phyloP scores from a whole-genome alignment of 495 filamentous ascomycete genomes.

The Neurospora sp. region DNA sequence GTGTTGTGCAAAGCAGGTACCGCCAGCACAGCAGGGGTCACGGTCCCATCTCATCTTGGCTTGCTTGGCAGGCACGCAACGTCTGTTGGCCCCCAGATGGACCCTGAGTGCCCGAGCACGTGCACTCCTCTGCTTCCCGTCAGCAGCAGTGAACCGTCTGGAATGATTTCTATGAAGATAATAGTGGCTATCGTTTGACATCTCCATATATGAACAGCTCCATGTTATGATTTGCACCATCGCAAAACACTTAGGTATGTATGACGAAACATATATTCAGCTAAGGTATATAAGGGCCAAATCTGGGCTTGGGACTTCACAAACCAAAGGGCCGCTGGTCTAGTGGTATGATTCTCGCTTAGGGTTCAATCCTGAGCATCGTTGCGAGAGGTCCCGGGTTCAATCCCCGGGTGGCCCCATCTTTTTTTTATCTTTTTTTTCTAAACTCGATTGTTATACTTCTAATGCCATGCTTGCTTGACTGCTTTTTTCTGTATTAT shows the following conservation, averaged over 20 bases:
- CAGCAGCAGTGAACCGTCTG: not conserved
- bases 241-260: not conserved
- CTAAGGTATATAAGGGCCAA: not conserved
- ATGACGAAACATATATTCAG: no score
- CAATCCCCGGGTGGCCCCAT: not conserved
- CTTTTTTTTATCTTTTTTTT: not conserved
- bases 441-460: no score
- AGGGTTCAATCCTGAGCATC: not conserved
- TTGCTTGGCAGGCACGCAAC: not conserved
- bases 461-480: no score
- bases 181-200: not conserved
- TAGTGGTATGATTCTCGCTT: not conserved
- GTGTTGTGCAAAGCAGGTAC: not conserved
- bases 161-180: not conserved
- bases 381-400: not conserved
- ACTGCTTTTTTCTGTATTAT: no score
- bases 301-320: not conserved
- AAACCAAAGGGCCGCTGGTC: not conserved
- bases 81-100: not conserved
- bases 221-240: not conserved
- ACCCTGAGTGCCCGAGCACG: not conserved
- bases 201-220: not conserved
- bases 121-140: not conserved
- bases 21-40: not conserved
- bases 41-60: not conserved